These are phyloP conservation scores for Pichia sp. DNA, from an alignment of 1,139 yeast genomes.

Conservation along the genomic window DNA sequence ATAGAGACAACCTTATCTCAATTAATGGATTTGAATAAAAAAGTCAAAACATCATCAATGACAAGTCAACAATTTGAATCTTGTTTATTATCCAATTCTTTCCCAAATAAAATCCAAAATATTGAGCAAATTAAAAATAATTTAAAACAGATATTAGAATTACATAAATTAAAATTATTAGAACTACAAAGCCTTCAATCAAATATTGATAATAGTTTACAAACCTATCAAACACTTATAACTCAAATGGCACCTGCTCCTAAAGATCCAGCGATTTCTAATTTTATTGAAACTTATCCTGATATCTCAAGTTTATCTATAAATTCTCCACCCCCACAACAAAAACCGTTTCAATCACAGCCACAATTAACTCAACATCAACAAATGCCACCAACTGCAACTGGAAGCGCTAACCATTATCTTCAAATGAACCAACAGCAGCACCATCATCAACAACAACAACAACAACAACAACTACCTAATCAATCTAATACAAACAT, in stretches of 20 bases:
- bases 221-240: constrained; percentile 56
- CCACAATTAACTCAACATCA: constrained; percentile 3
- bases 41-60: constrained; percentile 23
- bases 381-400: constrained; percentile 4
- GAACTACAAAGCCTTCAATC: constrained; percentile 67
- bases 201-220: constrained; percentile 62
- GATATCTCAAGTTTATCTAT: constrained; percentile 12
- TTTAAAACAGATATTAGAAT: constrained; percentile 26
- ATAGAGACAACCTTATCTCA: constrained; percentile 62
- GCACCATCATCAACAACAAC: not conserved
- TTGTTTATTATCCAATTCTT: constrained; percentile 22
- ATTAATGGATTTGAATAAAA: constrained; percentile 34
- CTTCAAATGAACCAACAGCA: constrained; percentile 7
- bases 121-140: constrained; percentile 19
- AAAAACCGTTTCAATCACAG: not conserved
- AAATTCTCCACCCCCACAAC: not conserved
- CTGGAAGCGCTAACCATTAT: constrained; percentile 12
- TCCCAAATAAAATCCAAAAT: constrained; percentile 26
- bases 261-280: constrained; percentile 12
- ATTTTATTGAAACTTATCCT: constrained; percentile 16
- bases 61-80: constrained; percentile 27
- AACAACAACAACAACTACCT: constrained; percentile 1
- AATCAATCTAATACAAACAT: constrained; percentile 2
- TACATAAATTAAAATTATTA: constrained; percentile 35
- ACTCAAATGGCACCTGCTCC: constrained; percentile 13